Evolutionary conservation across 352 stramenopile species (phyloP).

Genomic region (Phytophthora idaei): DNA sequence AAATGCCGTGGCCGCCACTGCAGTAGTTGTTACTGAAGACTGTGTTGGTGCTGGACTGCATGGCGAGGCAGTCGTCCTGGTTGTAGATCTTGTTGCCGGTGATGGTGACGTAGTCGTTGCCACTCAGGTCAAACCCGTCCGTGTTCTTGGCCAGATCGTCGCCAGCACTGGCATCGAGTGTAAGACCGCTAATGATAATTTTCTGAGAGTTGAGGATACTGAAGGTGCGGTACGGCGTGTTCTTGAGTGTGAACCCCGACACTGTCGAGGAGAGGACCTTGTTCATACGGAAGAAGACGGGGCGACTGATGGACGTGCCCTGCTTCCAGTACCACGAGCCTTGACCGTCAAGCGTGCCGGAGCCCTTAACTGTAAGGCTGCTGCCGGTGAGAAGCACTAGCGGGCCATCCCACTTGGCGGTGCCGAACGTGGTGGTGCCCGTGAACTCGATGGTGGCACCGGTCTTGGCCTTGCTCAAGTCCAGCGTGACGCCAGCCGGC

Average conservation of each 20-base stretch:
- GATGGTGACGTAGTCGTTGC: slow-evolving; percentile 35
- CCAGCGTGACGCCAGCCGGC: slow-evolving; percentile 40
- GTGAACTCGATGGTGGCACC: slow-evolving; percentile 40
- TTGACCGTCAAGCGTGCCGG: slow-evolving; percentile 41
- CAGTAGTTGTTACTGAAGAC: slow-evolving; percentile 31
- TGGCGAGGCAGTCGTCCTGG: slow-evolving; percentile 11
- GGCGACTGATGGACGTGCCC: slow-evolving; percentile 29
- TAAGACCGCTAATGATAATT: slow-evolving; percentile 25
- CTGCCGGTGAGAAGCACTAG: slow-evolving; percentile 32
- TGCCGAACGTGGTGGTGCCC: slow-evolving; percentile 44
- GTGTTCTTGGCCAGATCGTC: slow-evolving; percentile 19
- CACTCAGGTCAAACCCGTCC: slow-evolving; percentile 33
- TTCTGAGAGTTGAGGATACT: slow-evolving; percentile 31
- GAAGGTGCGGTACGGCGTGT: slow-evolving; percentile 33
- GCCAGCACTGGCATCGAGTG: slow-evolving; percentile 14
- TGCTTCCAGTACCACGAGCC: slow-evolving; percentile 47
- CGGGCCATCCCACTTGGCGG: slow-evolving; percentile 36
- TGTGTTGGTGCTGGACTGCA: slow-evolving; percentile 23
- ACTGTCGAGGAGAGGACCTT: slow-evolving; percentile 32
- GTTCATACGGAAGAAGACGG: slow-evolving; percentile 40
- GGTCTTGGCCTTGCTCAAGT: slow-evolving; percentile 35
- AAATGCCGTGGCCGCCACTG: slow-evolving; percentile 34
- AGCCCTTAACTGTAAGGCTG: slow-evolving; percentile 31
- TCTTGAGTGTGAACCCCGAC: slow-evolving; percentile 42
- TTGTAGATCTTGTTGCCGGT: slow-evolving; percentile 42